Percentiles rank a stretch among this genome's conserved stretches.
These are phyloP conservation scores for Cornus kousa DNA, from an alignment of 148 eudicot species.

Conservation along the genomic window DNA sequence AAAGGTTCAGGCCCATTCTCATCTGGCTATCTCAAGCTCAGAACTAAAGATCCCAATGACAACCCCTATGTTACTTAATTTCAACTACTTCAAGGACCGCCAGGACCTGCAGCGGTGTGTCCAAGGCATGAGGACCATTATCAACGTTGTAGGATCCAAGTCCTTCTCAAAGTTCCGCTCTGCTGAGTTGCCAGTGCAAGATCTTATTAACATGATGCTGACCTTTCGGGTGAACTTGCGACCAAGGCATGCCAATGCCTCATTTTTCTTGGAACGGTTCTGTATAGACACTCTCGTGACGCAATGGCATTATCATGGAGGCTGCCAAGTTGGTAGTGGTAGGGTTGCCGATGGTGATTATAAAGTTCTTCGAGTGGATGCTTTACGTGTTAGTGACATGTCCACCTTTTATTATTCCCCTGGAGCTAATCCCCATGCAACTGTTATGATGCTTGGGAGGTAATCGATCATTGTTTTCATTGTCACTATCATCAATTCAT, in stretches of 20 bases:
- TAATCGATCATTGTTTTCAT: background rate
- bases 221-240: constrained; percentile 43
- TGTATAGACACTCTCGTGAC: constrained; percentile 71
- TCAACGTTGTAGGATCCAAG: constrained; percentile 43
- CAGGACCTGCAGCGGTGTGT: constrained; percentile 55
- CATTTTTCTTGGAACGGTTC: constrained; percentile 44
- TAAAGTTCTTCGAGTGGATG: constrained; percentile 46
- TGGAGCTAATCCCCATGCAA: constrained; percentile 80
- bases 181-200: constrained; percentile 40
- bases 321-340: constrained; percentile 64
- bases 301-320: constrained; percentile 84
- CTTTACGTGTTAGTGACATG: constrained; percentile 62
- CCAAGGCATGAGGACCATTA: constrained; percentile 49
- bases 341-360: constrained; percentile 62
- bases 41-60: constrained; percentile 40
- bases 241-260: constrained; percentile 23
- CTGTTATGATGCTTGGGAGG: constrained; percentile 58
- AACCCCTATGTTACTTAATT: constrained; percentile 60
- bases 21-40: constrained; percentile 41
- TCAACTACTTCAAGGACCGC: constrained; percentile 67
- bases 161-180: constrained; percentile 39
- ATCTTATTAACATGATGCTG: constrained; percentile 34
- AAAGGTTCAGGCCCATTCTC: constrained; percentile 59
- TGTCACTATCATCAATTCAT: background rate
- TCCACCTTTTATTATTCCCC: constrained; percentile 64